A percentile compares a stretch with the other conserved stretches of the same genome.
These are phyloP conservation scores for Torrubiella hemipterigena DNA, from an alignment of 2,329 filamentous ascomycete species.

Conservation along the genomic window DNA sequence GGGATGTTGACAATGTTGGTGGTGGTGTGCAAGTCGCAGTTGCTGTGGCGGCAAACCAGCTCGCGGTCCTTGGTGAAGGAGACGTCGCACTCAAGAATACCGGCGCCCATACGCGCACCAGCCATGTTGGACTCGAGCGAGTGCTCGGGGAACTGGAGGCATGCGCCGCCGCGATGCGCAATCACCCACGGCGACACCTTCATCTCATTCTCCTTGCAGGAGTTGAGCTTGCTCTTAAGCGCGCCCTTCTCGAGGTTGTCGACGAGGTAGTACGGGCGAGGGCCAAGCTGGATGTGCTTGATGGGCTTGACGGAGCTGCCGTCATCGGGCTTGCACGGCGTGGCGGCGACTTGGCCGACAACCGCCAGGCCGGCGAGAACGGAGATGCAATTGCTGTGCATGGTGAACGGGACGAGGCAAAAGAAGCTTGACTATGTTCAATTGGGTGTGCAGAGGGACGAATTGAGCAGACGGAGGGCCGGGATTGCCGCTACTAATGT, in stretches of 20 bases:
- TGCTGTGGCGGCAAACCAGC: slow-evolving; percentile 56
- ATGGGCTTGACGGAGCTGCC: slow-evolving; percentile 20
- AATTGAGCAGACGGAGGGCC: too few species aligned
- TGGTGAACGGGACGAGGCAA: too few species aligned
- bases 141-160: slow-evolving; percentile 54
- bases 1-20: slow-evolving; percentile 54
- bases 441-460: too few species aligned
- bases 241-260: slow-evolving; percentile 48
- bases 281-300: slow-evolving; percentile 44
- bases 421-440: too few species aligned
- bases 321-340: slow-evolving; percentile 13
- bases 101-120: slow-evolving; percentile 55
- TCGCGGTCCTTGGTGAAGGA: slow-evolving; percentile 52
- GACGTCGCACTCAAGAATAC: slow-evolving; percentile 56
- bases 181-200: slow-evolving; percentile 44
- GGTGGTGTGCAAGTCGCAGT: slow-evolving; percentile 57
- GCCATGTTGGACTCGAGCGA: slow-evolving; percentile 46
- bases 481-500: too few species aligned
- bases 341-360: slow-evolving; percentile 14
- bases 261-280: slow-evolving; percentile 52
- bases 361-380: slow-evolving; percentile 18
- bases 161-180: slow-evolving; percentile 49
- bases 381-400: slow-evolving; percentile 17
- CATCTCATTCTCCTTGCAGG: slow-evolving; percentile 43
- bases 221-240: slow-evolving; percentile 46